phyloP scores from a whole-genome alignment of 2,329 filamentous ascomycete species.

The Penicillium oxalicum region DNA sequence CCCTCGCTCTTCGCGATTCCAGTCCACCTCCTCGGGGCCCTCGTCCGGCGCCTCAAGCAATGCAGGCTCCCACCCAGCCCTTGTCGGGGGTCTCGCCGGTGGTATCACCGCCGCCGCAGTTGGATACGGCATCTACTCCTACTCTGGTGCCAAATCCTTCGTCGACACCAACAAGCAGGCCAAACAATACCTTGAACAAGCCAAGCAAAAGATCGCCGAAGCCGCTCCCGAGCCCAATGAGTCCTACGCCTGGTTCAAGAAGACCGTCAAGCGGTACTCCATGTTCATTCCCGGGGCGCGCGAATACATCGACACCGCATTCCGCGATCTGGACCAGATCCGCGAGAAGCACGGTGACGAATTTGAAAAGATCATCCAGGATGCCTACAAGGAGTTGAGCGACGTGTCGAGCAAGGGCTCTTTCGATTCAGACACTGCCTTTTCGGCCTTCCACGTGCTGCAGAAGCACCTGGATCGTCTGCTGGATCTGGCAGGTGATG shows the following conservation, averaged over 20 bases:
- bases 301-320: constrained; percentile 61
- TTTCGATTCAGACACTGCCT: constrained; percentile 57
- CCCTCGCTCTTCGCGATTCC: constrained; percentile 20
- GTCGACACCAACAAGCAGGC: constrained; percentile 50
- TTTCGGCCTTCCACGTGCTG: constrained; percentile 57
- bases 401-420: constrained; percentile 54
- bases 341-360: constrained; percentile 63
- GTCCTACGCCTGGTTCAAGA: constrained; percentile 59
- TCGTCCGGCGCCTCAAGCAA: constrained; percentile 9
- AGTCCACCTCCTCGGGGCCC: constrained; percentile 24
- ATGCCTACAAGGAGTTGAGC: constrained; percentile 63
- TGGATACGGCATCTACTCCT: constrained; percentile 50
- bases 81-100: constrained; percentile 47
- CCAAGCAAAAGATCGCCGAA: constrained; percentile 56
- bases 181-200: constrained; percentile 55
- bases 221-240: constrained; percentile 61
- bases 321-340: constrained; percentile 64
- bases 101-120: constrained; percentile 43
- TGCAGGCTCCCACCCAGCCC: constrained; percentile 18
- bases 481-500: constrained; percentile 57
- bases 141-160: constrained; percentile 46
- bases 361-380: constrained; percentile 61
- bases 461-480: constrained; percentile 57
- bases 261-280: constrained; percentile 63
- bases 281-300: constrained; percentile 65